Evolutionary conservation across 1,139 yeast genomes (phyloP), one percentile per base, ranked within the genome.

Genomic region (Hansenula sp.): DNA sequence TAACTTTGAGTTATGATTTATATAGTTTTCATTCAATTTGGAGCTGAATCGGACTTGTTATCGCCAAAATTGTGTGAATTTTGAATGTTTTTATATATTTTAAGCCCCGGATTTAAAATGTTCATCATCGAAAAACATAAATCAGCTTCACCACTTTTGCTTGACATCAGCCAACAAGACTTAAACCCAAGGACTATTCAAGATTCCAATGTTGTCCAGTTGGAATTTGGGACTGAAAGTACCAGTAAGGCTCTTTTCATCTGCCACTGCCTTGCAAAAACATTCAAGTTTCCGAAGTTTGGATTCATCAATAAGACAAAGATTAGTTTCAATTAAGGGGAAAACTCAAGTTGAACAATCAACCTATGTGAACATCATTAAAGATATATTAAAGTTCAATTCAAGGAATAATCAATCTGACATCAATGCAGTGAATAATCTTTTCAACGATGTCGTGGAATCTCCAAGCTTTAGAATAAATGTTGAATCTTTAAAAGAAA

Each of bases 401-500:
- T 24, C 11, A 6, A 24, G 13, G 21, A 3, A 33, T 3, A 10
- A 24, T n/a, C 19, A 19, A 4, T 15, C 3, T n/a, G 19, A 34
- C 3, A n/a, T 5, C 2, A 4, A 8, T 5, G 3, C 6, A 5
- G 17, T 44, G 13, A n/a, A 15, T 9, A 21, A 24, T 4, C 42
- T 54, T 6, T 33, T 49, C 12, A 34, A 29, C 30, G 17, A 34
- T 9, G 34, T 54, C 5, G 29, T 53, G 12, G 47, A 41, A 13
- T 47, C 55, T 3, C 51, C 51, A 9, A 47, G 44, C 16, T 47
- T 49, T 16, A 47, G 45, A 33, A 27, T 57, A 10, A 18, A 42
- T 19, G 35, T 36, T 29, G 40, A 21, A 5, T 41, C 44, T 16
- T 31, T 52, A 39, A 47, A 33, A 24, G 27, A 40, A 18, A 50